phyloP scores from a whole-genome alignment of 805 yeast species.

The Sungouiozyma ichnusensis region DNA sequence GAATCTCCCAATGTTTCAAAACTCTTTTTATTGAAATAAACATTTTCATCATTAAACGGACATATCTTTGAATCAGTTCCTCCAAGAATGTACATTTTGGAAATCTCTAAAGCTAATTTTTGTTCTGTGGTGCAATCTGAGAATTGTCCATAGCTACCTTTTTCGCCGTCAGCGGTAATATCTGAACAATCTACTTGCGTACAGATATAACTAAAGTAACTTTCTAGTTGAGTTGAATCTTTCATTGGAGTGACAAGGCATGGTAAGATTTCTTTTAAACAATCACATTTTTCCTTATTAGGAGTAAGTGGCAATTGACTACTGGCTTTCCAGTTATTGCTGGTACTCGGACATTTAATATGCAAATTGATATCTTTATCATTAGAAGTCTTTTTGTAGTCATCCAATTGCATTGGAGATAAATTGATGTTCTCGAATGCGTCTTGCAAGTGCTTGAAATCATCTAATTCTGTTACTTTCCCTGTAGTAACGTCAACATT shows the following conservation, averaged over 20 bases:
- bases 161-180: conserved; percentile 45
- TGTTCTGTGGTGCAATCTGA: conserved; percentile 59
- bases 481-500: conserved; percentile 32
- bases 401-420: background rate
- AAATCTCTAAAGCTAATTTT: conserved; percentile 50
- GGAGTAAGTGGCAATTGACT: conserved; percentile 60
- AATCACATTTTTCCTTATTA: conserved; percentile 46
- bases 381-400: background rate
- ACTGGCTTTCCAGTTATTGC: conserved; percentile 48
- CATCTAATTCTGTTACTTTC: conserved; percentile 44
- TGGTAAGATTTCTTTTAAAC: conserved; percentile 42
- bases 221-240: conserved; percentile 39
- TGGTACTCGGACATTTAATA: conserved; percentile 12
- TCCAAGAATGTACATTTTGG: conserved; percentile 45
- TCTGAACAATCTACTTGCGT: conserved; percentile 47
- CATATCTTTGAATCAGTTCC: conserved; percentile 29
- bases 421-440: conserved; percentile 37
- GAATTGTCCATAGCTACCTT: conserved; percentile 54
- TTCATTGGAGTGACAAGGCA: conserved; percentile 48
- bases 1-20: background rate
- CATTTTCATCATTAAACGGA: conserved; percentile 15
- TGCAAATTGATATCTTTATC: conserved; percentile 22
- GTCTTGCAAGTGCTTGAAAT: conserved; percentile 45
- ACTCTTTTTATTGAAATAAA: conserved; percentile 13
- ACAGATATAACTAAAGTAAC: conserved; percentile 50